A percentile compares a stretch with the other conserved stretches of the same genome.
Conservation (phyloP, 257 asterid genomes). For the Rauvolfia tetraphylla region DNA sequence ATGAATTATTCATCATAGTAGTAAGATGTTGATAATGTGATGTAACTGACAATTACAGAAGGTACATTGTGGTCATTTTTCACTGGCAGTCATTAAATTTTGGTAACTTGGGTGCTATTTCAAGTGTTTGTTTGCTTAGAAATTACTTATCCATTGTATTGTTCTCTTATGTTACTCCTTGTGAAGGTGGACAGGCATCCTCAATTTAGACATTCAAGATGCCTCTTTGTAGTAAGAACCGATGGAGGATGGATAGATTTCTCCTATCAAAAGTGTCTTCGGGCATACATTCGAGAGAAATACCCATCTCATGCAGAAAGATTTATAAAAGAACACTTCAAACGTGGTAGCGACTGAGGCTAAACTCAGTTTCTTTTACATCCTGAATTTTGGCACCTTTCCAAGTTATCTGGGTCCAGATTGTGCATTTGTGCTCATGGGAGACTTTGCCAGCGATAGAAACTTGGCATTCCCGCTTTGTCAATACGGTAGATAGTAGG, state of each 20-base stretch:
- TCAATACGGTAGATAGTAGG: constrained; percentile 38
- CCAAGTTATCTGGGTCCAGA: background rate
- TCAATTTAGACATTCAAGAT: constrained; percentile 70
- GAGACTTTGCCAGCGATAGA: background rate
- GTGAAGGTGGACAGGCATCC: constrained; percentile 93
- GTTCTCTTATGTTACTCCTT: background rate
- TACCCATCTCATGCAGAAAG: constrained; percentile 74
- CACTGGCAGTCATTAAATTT: background rate
- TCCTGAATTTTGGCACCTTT: background rate
- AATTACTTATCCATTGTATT: background rate
- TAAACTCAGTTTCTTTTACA: background rate
- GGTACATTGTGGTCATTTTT: constrained; percentile 1
- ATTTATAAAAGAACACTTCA: constrained; percentile 66
- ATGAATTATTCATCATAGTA: background rate
- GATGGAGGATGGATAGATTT: constrained; percentile 99
- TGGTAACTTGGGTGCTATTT: background rate
- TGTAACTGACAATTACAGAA: background rate
- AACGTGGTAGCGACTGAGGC: constrained; percentile 56
- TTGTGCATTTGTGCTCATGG: background rate
- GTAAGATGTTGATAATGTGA: background rate
- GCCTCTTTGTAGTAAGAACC: constrained; percentile 83
- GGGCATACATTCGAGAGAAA: constrained; percentile 65
- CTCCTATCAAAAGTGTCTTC: constrained; percentile 91
- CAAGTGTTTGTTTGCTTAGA: background rate
- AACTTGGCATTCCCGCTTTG: constrained; percentile 1